These are phyloP conservation scores for Pyrenochaeta sp. DNA, from an alignment of 2,329 filamentous ascomycete species.

Conservation along the genomic window DNA sequence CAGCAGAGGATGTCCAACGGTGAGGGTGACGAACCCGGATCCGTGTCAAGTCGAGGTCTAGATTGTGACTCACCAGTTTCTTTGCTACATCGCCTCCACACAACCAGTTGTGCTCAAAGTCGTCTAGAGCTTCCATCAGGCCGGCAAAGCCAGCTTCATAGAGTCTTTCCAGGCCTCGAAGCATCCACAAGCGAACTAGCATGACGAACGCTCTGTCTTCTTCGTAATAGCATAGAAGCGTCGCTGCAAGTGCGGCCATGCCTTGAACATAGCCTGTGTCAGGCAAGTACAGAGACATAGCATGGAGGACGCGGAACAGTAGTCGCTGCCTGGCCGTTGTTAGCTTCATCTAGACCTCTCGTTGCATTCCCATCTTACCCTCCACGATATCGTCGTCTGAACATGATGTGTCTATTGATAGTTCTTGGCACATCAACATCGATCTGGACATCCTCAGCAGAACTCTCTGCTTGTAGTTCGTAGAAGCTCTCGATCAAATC, in stretches of 20 bases:
- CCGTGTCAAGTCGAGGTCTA: background rate
- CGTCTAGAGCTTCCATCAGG: slow-evolving; percentile 82
- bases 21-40: background rate
- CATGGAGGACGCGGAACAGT: slow-evolving; percentile 90
- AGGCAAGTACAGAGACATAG: slow-evolving; percentile 88
- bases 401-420: slow-evolving; percentile 97
- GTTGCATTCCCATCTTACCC: slow-evolving; percentile 57
- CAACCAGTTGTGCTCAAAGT: slow-evolving; percentile 88
- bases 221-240: slow-evolving; percentile 94
- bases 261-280: slow-evolving; percentile 96
- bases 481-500: slow-evolving; percentile 76
- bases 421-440: slow-evolving; percentile 96
- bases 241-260: slow-evolving; percentile 93
- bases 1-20: slow-evolving; percentile 16
- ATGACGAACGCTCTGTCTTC: slow-evolving; percentile 95
- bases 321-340: slow-evolving; percentile 69
- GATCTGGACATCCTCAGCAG: slow-evolving; percentile 93
- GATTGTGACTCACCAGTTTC: slow-evolving; percentile 71
- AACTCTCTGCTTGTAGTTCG: slow-evolving; percentile 75
- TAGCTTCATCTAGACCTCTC: slow-evolving; percentile 11
- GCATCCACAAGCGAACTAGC: slow-evolving; percentile 92
- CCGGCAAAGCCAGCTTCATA: slow-evolving; percentile 87
- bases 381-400: slow-evolving; percentile 87
- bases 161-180: slow-evolving; percentile 83
- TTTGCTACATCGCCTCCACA: slow-evolving; percentile 76